These are phyloP conservation scores for Dothideomycetes sp. DNA, from an alignment of 2,329 filamentous ascomycete genomes.

Conservation along the genomic window DNA sequence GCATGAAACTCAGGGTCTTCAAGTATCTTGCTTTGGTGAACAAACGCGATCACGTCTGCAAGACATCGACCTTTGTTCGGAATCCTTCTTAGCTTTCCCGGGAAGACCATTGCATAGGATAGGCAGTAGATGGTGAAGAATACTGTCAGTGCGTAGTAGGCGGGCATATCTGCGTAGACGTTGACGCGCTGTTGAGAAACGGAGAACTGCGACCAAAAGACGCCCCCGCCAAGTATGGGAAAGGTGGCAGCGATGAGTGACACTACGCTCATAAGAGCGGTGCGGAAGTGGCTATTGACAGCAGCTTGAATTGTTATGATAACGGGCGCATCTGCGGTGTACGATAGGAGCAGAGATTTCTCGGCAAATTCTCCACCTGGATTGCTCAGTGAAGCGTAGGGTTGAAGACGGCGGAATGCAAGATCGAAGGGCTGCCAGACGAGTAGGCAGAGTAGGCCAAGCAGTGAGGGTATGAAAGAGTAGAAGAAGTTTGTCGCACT, in stretches of 20 bases:
- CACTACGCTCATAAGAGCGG: constrained; percentile 50
- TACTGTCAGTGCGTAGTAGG: constrained; percentile 60
- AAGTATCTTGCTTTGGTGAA: constrained; percentile 61
- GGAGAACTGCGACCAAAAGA: constrained; percentile 63
- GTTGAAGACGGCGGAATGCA: constrained; percentile 53
- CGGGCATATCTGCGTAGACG: constrained; percentile 63
- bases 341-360: constrained; percentile 57
- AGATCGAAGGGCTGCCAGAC: constrained; percentile 57
- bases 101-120: constrained; percentile 46
- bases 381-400: constrained; percentile 53
- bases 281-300: constrained; percentile 52
- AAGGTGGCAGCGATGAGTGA: constrained; percentile 50
- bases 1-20: constrained; percentile 63
- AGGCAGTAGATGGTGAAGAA: constrained; percentile 61
- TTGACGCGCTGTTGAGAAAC: constrained; percentile 36
- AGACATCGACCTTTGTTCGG: constrained; percentile 64
- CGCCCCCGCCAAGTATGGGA: constrained; percentile 56
- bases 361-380: constrained; percentile 50
- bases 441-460: constrained; percentile 58
- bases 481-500: constrained; percentile 84
- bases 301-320: constrained; percentile 47
- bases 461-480: constrained; percentile 58
- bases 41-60: constrained; percentile 66
- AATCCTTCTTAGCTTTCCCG: constrained; percentile 49
- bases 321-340: constrained; percentile 55